Evolutionary conservation across 139 green algal genomes (phyloP), one percentile per base, ranked within the genome.

Genomic region (Mesotaenium endlicherianum): DNA sequence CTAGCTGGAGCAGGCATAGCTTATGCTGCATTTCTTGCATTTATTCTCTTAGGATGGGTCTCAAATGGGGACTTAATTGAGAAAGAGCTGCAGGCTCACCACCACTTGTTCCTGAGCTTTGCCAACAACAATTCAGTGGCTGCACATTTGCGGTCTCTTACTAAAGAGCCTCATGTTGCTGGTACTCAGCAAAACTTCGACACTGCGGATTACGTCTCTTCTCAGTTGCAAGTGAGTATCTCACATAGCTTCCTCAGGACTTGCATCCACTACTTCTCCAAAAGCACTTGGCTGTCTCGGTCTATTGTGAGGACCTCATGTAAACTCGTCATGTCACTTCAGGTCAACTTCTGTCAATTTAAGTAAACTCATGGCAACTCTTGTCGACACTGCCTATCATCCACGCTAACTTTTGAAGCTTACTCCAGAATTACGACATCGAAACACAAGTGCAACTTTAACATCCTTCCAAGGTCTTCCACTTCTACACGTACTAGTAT

Each of bases 121-220:
- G 20, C 50, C 64, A 50, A 16, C 70, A 78, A 78, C 31, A 55
- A 49, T 38, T 64, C 14, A 4, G 3, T 75, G 6, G 47, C 75
- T 41, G 8, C 26, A 5, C 49, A 82, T 76, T 43, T 82, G 26
- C 6, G 59, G 41, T 20, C 78, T 17, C 53, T 82, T 30, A 82
- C 75, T 20, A n/a, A 31, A n/a, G 57, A 76, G 16, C 75, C 75
- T 26, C 75, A 82, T 43, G 17, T 82, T n/a, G 75, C 75, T 26
- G 75, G 75, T 20, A 76, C 75, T 16, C 49, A 38, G 6, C 30
- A 75, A 70, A 82, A 82, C 75, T 59, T 82, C 8, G 39, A 49
- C 8, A 76, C 75, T 75, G 75, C 75, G 3, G 44, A 76, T 36
- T 82, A 82, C 75, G 75, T 82, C 38, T 38, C 5, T n/a, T 6